Evolutionary conservation across 371 early-diverging fungal genomes (phyloP), one percentile per base, ranked within the genome.

Genomic region (Massospora cicadina): DNA sequence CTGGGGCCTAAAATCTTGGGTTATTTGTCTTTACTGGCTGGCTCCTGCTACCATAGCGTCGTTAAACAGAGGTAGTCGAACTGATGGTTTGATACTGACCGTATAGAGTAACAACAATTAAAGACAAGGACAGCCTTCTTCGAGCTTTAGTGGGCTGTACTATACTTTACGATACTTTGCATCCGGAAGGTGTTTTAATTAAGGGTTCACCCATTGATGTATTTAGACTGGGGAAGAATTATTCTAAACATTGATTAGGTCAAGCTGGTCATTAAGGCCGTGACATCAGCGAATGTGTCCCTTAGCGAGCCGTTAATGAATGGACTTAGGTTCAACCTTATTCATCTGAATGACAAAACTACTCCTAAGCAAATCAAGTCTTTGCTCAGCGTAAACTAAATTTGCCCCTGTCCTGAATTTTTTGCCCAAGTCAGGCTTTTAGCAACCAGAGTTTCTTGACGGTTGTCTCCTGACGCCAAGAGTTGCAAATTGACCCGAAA

Each of bases 81-180:
- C n/a, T n/a, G n/a, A n/a, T n/a, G n/a, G n/a, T n/a, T n/a, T n/a
- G n/a, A n/a, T n/a, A n/a, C n/a, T n/a, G n/a, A n/a, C n/a, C n/a
- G n/a, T n/a, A n/a, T n/a, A n/a, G n/a, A n/a, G n/a, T n/a, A n/a
- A n/a, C n/a, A n/a, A n/a, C 72, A 66, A 73, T 79, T 33, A 79
- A 78, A 69, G 71, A 70, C 58, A 73, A 72, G 55, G 74, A 76
- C 23, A 81, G 82, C 70, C 87, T 86, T 68, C 74, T 93, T 69
- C 79, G 90, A 57, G 90, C 91, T 33, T 85, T 93, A 83, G 90
- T 90, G 29, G 82, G 85, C 21, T 85, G 88, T 57, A 87, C 90
- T 65, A 80, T 95, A 33, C 74, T 93, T 58, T 93, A 91, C 67
- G 96, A 95, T 75, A 89, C 90, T 72, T 81, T 93, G 57, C 79